These are phyloP conservation scores for Massospora cicadina DNA, from an alignment of 371 early-diverging fungal genomes.

Conservation along the genomic window DNA sequence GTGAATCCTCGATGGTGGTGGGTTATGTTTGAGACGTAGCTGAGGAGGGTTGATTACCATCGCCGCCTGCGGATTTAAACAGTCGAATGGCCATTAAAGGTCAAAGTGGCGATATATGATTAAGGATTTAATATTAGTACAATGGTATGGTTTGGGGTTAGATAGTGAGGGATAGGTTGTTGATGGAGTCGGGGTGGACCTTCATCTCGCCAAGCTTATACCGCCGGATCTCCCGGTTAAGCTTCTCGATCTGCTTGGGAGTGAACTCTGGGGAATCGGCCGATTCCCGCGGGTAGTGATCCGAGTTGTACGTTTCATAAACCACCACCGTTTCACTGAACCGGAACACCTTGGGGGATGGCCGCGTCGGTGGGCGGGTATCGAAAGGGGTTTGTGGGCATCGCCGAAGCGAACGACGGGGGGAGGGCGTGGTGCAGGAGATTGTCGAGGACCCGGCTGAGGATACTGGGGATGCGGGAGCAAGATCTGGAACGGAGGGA, in stretches of 20 bases:
- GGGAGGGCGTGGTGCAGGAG: background rate
- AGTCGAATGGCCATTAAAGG: no score
- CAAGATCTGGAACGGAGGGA: no score
- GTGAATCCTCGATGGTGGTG: no score
- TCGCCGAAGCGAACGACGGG: background rate
- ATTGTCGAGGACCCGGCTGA: background rate
- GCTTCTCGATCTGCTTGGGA: constrained; percentile 1
- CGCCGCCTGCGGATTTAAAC: no score
- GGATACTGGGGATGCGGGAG: background rate
- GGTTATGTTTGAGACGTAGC: no score
- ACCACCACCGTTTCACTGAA: constrained; percentile 3
- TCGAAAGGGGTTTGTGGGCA: background rate
- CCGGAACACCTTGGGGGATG: background rate
- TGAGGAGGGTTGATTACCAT: no score
- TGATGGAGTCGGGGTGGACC: constrained; percentile 7
- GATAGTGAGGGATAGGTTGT: background rate
- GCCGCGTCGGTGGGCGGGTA: background rate
- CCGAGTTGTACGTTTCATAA: constrained; percentile 7
- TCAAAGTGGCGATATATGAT: no score
- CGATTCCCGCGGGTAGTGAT: background rate
- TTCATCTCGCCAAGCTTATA: constrained; percentile 8
- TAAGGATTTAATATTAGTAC: no score
- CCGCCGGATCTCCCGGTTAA: background rate
- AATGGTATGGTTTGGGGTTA: no score
- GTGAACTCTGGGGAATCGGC: background rate